Evolutionary conservation across 495 filamentous ascomycete genomes (phyloP).

Genomic region (Hypoxylon cercidicola): DNA sequence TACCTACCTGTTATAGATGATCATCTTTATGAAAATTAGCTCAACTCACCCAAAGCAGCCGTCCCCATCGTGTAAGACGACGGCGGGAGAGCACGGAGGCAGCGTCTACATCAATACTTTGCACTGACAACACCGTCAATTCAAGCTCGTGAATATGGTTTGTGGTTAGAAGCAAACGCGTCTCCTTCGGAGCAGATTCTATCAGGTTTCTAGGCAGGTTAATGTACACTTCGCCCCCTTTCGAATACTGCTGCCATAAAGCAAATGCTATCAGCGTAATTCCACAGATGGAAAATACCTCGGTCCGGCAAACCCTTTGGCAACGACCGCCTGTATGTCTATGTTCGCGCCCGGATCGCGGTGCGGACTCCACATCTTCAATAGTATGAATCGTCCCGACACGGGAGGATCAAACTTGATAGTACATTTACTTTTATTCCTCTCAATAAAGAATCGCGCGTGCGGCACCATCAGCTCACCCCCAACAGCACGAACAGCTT

Average conservation of each 20-base stretch:
- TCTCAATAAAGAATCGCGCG: constrained; percentile 82
- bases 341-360: constrained; percentile 71
- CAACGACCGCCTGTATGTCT: constrained; percentile 83
- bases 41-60: too few relatives aligned
- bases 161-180: neutral
- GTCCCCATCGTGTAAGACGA: too few relatives aligned
- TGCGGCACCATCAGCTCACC: constrained; percentile 72
- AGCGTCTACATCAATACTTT: too few relatives aligned
- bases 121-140: too few relatives aligned
- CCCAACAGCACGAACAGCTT: constrained; percentile 64
- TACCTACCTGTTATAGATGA: too few relatives aligned
- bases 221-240: constrained; percentile 11
- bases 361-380: constrained; percentile 86
- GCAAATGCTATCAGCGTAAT: constrained; percentile 49
- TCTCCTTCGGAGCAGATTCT: constrained; percentile 5
- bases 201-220: neutral
- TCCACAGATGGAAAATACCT: constrained; percentile 75
- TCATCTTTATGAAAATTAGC: too few relatives aligned
- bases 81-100: too few relatives aligned
- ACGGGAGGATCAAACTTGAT: constrained; percentile 90
- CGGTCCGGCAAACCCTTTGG: constrained; percentile 83
- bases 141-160: neutral
- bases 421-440: constrained; percentile 82
- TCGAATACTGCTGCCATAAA: neutral
- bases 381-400: constrained; percentile 80